Percentiles rank a stretch among this genome's conserved stretches.
Evolutionary conservation across 1,284 basidiomycete genomes (phyloP).

Genomic region (Moesziomyces sp.): DNA sequence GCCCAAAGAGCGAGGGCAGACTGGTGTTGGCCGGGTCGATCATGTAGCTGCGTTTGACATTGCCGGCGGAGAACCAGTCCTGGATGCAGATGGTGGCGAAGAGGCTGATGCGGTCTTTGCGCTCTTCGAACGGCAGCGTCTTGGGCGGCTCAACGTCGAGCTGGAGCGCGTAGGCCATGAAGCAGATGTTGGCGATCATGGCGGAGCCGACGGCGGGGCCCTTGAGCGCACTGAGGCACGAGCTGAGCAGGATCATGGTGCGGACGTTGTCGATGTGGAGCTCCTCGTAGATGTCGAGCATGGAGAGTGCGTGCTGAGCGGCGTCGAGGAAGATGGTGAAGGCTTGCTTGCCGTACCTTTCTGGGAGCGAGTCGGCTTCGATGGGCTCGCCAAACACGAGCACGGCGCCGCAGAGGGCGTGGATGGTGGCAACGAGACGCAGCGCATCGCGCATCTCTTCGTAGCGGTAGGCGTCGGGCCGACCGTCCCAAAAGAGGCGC

Average conservation of each 20-base stretch:
- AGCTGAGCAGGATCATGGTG: conserved; percentile 34
- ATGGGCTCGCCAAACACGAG: conserved; percentile 41
- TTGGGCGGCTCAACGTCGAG: conserved; percentile 56
- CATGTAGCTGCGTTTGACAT: conserved; percentile 46
- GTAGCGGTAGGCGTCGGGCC: conserved; percentile 24
- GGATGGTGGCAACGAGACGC: conserved; percentile 40
- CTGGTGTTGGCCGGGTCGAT: conserved; percentile 47
- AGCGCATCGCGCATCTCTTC: conserved; percentile 41
- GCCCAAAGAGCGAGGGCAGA: conserved; percentile 43
- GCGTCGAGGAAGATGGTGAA: conserved; percentile 48
- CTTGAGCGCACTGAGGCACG: conserved; percentile 36
- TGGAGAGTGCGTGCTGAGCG: conserved; percentile 46
- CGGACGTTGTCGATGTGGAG: conserved; percentile 54
- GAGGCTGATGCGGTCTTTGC: conserved; percentile 48
- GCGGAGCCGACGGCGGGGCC: conserved; percentile 45
- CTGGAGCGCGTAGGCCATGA: conserved; percentile 52
- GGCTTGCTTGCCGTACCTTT: conserved; percentile 31
- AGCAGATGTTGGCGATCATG: conserved; percentile 43
- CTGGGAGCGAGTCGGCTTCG: conserved; percentile 17
- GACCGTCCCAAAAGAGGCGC: conserved; percentile 31
- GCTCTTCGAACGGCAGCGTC: conserved; percentile 40
- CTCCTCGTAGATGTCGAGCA: conserved; percentile 55
- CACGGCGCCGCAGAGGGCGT: conserved; percentile 36
- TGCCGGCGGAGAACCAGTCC: conserved; percentile 54
- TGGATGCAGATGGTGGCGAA: conserved; percentile 43